A percentile compares a stretch with the other conserved stretches of the same genome.
phyloP scores from a whole-genome alignment of 345 rosid species.

The Erucastrum elatum region DNA sequence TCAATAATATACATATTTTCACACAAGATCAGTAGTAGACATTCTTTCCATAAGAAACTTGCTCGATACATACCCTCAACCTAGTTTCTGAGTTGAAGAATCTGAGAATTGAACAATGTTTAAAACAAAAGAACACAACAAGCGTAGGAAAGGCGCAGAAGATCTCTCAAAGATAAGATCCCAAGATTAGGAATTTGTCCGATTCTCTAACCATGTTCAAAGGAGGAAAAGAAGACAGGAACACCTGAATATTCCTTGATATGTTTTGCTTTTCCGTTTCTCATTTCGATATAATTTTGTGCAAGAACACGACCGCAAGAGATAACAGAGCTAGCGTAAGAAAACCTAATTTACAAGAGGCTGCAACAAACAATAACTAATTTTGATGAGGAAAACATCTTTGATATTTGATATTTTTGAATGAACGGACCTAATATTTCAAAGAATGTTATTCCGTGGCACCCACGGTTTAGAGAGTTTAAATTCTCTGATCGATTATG shows the following conservation, averaged over 20 bases:
- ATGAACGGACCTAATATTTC: constrained; percentile 6
- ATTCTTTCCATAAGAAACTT: too few species aligned
- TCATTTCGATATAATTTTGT: background rate
- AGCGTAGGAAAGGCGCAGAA: constrained; percentile 40
- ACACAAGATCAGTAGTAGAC: too few species aligned
- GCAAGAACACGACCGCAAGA: constrained; percentile 20
- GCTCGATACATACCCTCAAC: too few species aligned
- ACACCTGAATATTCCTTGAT: constrained; percentile 40
- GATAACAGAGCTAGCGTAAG: background rate
- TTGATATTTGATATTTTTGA: background rate
- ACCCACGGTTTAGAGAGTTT: background rate
- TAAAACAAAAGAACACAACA: constrained; percentile 11
- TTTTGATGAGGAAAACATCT: background rate
- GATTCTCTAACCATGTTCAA: constrained; percentile 39
- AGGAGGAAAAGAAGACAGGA: constrained; percentile 33
- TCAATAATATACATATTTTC: too few species aligned
- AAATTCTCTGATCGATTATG: constrained; percentile 23
- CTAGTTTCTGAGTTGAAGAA: constrained; percentile 1
- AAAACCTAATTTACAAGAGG: constrained; percentile 14
- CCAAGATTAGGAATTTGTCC: constrained; percentile 24
- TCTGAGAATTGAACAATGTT: constrained; percentile 6
- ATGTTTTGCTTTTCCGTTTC: constrained; percentile 8
- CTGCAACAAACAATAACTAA: background rate
- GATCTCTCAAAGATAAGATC: constrained; percentile 33
- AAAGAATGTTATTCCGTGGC: constrained; percentile 35